Evolutionary conservation across 768 basidiomycete species (phyloP).

Genomic region (Hortiboletus campestris): DNA sequence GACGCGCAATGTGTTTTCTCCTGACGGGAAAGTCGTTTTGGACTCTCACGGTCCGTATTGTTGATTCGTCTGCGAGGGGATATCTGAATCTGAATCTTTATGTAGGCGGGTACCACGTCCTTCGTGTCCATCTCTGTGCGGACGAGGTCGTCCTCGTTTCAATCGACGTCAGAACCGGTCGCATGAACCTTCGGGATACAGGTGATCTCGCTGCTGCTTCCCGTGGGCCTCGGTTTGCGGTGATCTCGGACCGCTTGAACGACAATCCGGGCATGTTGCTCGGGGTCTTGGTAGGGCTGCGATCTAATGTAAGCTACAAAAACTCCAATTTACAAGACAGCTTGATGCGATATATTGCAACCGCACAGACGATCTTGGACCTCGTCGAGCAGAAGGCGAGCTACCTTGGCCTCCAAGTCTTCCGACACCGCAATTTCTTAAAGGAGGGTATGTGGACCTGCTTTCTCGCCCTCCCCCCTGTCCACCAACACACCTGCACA

Average conservation of each 20-base stretch:
- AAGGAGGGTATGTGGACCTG: slow-evolving; percentile 50
- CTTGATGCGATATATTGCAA: not conserved
- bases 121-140: slow-evolving; percentile 70
- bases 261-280: slow-evolving; percentile 61
- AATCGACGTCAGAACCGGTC: slow-evolving; percentile 78
- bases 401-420: slow-evolving; percentile 78
- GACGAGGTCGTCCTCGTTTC: slow-evolving; percentile 75
- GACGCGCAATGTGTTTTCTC: slow-evolving; percentile 56
- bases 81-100: slow-evolving; percentile 9
- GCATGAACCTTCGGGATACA: slow-evolving; percentile 73
- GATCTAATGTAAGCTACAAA: slow-evolving; percentile 53
- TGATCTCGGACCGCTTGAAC: slow-evolving; percentile 62
- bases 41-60: slow-evolving; percentile 50
- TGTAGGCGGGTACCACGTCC: slow-evolving; percentile 52
- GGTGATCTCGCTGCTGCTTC: slow-evolving; percentile 77
- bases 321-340: not conserved
- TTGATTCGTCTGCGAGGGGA: not conserved
- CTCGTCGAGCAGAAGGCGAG: slow-evolving; percentile 82
- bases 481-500: not conserved
- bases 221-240: slow-evolving; percentile 62
- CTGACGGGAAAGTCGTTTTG: slow-evolving; percentile 56
- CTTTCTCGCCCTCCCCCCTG: not conserved
- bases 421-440: slow-evolving; percentile 64
- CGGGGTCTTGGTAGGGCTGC: slow-evolving; percentile 55
- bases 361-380: slow-evolving; percentile 76